These are phyloP conservation scores for Exophiala viscosa DNA, from an alignment of 2,329 filamentous ascomycete species.

Conservation along the genomic window DNA sequence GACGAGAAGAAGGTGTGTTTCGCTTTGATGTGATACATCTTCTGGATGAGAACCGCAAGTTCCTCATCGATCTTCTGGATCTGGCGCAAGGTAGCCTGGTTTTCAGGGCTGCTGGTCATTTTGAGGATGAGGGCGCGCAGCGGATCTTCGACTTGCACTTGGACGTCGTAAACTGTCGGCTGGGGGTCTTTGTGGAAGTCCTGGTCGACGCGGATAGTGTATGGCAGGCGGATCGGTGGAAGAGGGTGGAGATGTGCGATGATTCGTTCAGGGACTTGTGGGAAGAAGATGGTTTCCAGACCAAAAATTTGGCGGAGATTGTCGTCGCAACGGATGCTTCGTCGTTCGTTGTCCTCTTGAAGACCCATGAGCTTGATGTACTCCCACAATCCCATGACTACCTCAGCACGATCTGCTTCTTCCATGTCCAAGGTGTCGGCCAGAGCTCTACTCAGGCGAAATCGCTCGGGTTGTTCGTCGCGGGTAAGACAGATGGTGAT, in stretches of 20 bases:
- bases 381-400: slow-evolving; percentile 90
- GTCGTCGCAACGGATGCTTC: slow-evolving; percentile 86
- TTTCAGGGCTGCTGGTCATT: slow-evolving; percentile 65
- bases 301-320: slow-evolving; percentile 73
- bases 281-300: slow-evolving; percentile 76
- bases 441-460: slow-evolving; percentile 71
- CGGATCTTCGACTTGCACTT: slow-evolving; percentile 79
- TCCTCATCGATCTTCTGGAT: slow-evolving; percentile 79
- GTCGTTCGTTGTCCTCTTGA: slow-evolving; percentile 92
- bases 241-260: slow-evolving; percentile 73
- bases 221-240: slow-evolving; percentile 76
- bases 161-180: slow-evolving; percentile 85
- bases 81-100: slow-evolving; percentile 69
- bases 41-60: slow-evolving; percentile 76
- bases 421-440: slow-evolving; percentile 80
- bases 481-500: slow-evolving; percentile 81
- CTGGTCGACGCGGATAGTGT: slow-evolving; percentile 90
- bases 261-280: slow-evolving; percentile 76
- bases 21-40: slow-evolving; percentile 76
- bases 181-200: slow-evolving; percentile 68
- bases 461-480: slow-evolving; percentile 83
- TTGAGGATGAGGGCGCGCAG: slow-evolving; percentile 60
- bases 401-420: slow-evolving; percentile 82
- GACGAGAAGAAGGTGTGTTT: slow-evolving; percentile 84
- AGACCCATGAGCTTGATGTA: slow-evolving; percentile 83